These are phyloP conservation scores for Naumovozyma baii DNA, from an alignment of 805 yeast genomes.

Conservation along the genomic window DNA sequence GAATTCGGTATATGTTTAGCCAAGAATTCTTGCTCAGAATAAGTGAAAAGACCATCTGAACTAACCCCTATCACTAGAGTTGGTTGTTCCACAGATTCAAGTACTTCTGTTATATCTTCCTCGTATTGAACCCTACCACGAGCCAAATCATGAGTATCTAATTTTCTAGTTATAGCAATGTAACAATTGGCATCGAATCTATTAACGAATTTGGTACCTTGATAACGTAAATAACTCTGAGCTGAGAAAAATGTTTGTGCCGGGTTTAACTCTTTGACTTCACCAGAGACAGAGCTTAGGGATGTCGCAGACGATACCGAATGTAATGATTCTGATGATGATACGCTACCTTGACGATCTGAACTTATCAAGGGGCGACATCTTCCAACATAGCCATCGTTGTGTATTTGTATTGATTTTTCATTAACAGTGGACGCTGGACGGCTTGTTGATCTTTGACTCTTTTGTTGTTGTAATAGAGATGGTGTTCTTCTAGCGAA, in stretches of 20 bases:
- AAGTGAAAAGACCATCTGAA: slow-evolving; percentile 88
- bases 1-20: slow-evolving; percentile 69
- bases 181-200: slow-evolving; percentile 96
- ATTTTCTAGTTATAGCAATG: slow-evolving; percentile 82
- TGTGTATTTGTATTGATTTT: slow-evolving; percentile 77
- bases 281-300: slow-evolving; percentile 15
- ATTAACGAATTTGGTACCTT: slow-evolving; percentile 79
- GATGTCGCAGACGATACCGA: slow-evolving; percentile 30
- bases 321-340: slow-evolving; percentile 16
- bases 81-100: slow-evolving; percentile 58
- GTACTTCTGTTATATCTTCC: slow-evolving; percentile 35
- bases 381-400: slow-evolving; percentile 53
- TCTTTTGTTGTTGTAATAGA: slow-evolving; percentile 27
- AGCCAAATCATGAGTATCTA: slow-evolving; percentile 91
- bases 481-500: slow-evolving; percentile 79
- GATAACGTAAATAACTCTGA: slow-evolving; percentile 88
- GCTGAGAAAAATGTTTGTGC: slow-evolving; percentile 75
- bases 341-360: slow-evolving; percentile 4
- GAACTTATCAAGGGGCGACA: neutral
- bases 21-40: slow-evolving; percentile 79
- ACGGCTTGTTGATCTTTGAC: slow-evolving; percentile 2
- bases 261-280: slow-evolving; percentile 21
- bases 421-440: slow-evolving; percentile 44
- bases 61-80: slow-evolving; percentile 79
- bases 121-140: slow-evolving; percentile 51